Percentiles rank a stretch among this genome's conserved stretches.
phyloP scores from a whole-genome alignment of 176 grass and related monocot genomes.

The Rhipidocladum racemiflorum region DNA sequence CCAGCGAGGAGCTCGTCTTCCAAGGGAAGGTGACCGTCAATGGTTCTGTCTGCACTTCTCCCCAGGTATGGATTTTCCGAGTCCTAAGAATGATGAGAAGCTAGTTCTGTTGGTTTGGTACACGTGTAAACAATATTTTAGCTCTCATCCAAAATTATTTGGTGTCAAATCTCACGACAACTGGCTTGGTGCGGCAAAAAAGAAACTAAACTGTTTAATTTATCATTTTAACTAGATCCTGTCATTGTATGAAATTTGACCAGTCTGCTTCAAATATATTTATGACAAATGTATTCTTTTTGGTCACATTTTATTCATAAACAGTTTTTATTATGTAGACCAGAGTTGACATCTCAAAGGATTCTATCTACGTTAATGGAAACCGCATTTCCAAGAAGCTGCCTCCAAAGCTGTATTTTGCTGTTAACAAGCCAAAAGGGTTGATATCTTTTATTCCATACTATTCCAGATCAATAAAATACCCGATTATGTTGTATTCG shows the following conservation, averaged over 20 bases:
- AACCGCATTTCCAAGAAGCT: slow-evolving; percentile 83
- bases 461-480: not conserved
- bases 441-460: slow-evolving; percentile 36
- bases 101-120: not conserved
- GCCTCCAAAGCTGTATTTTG: slow-evolving; percentile 86
- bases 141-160: not conserved
- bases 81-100: not conserved
- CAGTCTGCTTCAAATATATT: not conserved
- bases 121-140: not conserved
- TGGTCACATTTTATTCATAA: not conserved
- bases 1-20: slow-evolving; percentile 85
- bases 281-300: not conserved
- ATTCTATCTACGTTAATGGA: slow-evolving; percentile 92
- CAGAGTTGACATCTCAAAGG: slow-evolving; percentile 74
- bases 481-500: not conserved
- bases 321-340: slow-evolving; percentile 52
- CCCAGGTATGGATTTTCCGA: slow-evolving; percentile 60
- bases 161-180: not conserved
- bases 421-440: slow-evolving; percentile 96
- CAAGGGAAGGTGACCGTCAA: slow-evolving; percentile 98
- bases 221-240: not conserved
- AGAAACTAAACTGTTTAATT: not conserved
- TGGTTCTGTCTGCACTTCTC: slow-evolving; percentile 75
- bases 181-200: not conserved
- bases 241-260: not conserved